Percentiles rank a stretch among this genome's conserved stretches.
phyloP scores from a whole-genome alignment of 2,329 filamentous ascomycete species.

The Albophoma yamanashiensis region DNA sequence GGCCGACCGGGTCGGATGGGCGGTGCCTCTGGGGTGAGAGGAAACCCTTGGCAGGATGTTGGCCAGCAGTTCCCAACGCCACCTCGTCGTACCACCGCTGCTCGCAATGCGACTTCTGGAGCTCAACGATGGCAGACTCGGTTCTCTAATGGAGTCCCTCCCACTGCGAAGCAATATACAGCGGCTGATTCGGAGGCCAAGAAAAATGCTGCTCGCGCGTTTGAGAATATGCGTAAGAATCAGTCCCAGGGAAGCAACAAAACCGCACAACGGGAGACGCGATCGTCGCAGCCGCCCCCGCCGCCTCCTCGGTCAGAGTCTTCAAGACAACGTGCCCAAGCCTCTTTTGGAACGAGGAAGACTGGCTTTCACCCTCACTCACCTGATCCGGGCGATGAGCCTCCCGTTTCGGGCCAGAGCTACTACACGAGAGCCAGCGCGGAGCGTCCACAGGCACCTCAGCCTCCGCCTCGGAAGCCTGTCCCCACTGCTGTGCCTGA shows the following conservation, averaged over 20 bases:
- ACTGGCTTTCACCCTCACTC: slow-evolving; percentile 40
- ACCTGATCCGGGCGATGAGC: slow-evolving; percentile 38
- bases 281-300: slow-evolving; percentile 14
- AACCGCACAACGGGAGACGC: slow-evolving; percentile 14
- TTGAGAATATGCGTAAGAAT: slow-evolving; percentile 32
- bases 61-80: slow-evolving; percentile 39
- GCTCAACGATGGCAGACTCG: slow-evolving; percentile 34
- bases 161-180: slow-evolving; percentile 28
- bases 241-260: slow-evolving; percentile 15
- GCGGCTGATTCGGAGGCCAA: slow-evolving; percentile 23
- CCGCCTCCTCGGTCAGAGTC: slow-evolving; percentile 34
- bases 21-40: slow-evolving; percentile 41
- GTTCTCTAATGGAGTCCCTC: slow-evolving; percentile 29
- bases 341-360: slow-evolving; percentile 41
- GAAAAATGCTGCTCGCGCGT: slow-evolving; percentile 29
- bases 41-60: slow-evolving; percentile 45
- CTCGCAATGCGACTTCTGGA: slow-evolving; percentile 22
- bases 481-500: slow-evolving; percentile 25
- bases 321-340: slow-evolving; percentile 41
- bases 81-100: slow-evolving; percentile 27
- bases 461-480: slow-evolving; percentile 5
- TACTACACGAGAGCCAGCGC: slow-evolving; percentile 31
- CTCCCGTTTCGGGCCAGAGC: slow-evolving; percentile 35
- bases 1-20: slow-evolving; percentile 27
- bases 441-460: slow-evolving; percentile 10